Evolutionary conservation across 139 green algal genomes (phyloP).

Genomic region (Zygnema circumcarinatum): DNA sequence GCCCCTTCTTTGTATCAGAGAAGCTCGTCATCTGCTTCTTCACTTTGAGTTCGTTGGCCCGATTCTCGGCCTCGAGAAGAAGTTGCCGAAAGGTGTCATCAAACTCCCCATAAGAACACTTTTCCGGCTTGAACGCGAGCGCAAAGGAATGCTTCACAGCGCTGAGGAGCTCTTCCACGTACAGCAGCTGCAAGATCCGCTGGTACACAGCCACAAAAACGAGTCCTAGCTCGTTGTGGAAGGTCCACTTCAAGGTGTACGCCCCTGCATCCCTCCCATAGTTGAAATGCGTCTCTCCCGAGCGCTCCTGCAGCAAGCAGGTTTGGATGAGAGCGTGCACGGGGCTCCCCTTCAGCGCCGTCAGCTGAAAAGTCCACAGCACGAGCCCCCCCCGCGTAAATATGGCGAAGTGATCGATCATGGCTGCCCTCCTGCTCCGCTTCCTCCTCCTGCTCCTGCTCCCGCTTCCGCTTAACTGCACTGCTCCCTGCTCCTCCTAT

Average conservation of each 20-base stretch:
- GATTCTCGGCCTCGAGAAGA: constrained; percentile 37
- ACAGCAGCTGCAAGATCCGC: constrained; percentile 75
- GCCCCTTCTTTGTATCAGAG: constrained; percentile 47
- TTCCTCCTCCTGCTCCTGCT: too few species aligned
- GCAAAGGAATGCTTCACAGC: constrained; percentile 50
- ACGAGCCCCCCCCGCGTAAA: constrained; percentile 58
- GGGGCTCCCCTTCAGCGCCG: constrained; percentile 75
- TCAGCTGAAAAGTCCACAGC: constrained; percentile 60
- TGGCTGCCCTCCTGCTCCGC: too few species aligned
- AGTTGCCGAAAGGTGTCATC: constrained; percentile 44
- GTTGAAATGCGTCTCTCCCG: constrained; percentile 77
- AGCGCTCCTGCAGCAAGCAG: constrained; percentile 91
- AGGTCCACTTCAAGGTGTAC: constrained; percentile 93
- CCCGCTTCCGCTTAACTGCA: too few species aligned
- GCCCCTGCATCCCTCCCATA: constrained; percentile 74
- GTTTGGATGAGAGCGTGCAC: constrained; percentile 83
- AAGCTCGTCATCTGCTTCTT: constrained; percentile 53
- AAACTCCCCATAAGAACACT: constrained; percentile 41
- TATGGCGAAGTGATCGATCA: constrained; percentile 61
- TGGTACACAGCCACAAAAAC: constrained; percentile 98
- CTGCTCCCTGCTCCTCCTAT: too few species aligned
- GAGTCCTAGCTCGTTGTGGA: constrained; percentile 94
- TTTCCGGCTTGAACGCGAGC: constrained; percentile 13
- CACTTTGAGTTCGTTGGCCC: constrained; percentile 32
- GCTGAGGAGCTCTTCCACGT: constrained; percentile 62